Conservation (phyloP, 192 early-diverging fungal genomes). For the Dispira simplex region DNA sequence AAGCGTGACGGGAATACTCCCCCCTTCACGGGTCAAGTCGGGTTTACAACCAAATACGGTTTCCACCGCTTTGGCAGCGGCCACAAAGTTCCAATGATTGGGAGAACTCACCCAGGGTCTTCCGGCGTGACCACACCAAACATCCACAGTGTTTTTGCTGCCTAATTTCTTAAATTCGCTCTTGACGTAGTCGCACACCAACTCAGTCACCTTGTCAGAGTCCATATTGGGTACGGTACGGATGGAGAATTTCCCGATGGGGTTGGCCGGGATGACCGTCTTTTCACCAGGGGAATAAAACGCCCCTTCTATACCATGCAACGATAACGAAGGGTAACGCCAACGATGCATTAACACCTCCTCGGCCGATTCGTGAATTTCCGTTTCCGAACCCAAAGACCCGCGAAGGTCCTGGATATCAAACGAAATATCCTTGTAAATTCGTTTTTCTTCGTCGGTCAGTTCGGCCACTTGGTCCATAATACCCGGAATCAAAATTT, state of each 20-base stretch:
- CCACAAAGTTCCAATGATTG: constrained; percentile 87
- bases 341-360: constrained; percentile 81
- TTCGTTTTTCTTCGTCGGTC: constrained; percentile 62
- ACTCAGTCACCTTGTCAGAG: constrained; percentile 57
- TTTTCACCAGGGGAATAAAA: constrained; percentile 88
- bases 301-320: constrained; percentile 96
- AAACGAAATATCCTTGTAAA: constrained; percentile 79
- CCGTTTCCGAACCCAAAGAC: constrained; percentile 56
- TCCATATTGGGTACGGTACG: constrained; percentile 89
- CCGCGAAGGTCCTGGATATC: constrained; percentile 57
- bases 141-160: constrained; percentile 67
- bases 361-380: constrained; percentile 59
- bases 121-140: constrained; percentile 68
- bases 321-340: constrained; percentile 88
- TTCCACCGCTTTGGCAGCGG: constrained; percentile 82
- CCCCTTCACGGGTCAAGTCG: constrained; percentile 94
- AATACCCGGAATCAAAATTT: constrained; percentile 85
- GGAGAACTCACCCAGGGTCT: constrained; percentile 85
- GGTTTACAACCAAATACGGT: constrained; percentile 83
- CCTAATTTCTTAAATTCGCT: constrained; percentile 82
- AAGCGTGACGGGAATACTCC: constrained; percentile 93
- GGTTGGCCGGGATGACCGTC: constrained; percentile 92
- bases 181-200: constrained; percentile 57
- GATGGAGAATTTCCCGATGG: constrained; percentile 97
- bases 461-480: constrained; percentile 80